Evolutionary conservation across 768 basidiomycete genomes (phyloP), one percentile per base, ranked within the genome.

Genomic region (Cantharellus anzutake): DNA sequence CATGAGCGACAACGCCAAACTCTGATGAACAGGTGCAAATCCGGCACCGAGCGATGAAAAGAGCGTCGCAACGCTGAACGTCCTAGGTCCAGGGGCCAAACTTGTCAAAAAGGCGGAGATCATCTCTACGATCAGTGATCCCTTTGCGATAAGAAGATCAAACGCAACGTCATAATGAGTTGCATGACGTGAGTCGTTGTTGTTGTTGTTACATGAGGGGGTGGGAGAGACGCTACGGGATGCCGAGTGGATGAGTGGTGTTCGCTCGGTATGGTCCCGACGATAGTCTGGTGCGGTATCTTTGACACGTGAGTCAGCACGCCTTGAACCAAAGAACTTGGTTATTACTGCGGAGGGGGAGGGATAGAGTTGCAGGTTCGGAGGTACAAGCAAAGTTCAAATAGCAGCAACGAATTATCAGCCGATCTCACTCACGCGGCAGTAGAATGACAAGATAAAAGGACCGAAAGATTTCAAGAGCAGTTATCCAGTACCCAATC

Each of bases 1-100:
- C 14, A 62, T 60, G 5, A 62, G 51, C 41, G 48, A 59, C 3
- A 62, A 42, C 5, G 61, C 38, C n/a, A 56, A 38, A 34, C 51
- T 55, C 39, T 62, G 61, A 16, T 50, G 42, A n/a, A 44, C 59
- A 51, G 61, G 61, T 5, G 41, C 42, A 5, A 48, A 34, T 3
- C 61, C 61, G 35, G 51, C 52, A 4, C 61, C 61, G 38, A 62
- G 41, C 4, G 59, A 56, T 4, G 20, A 4, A 35, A 60, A 34
- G 14, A 16, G 16, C 5, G 34, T 60, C 4, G 57, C n/a, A 4
- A 41, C 51, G 4, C 4, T 41, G 51, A 60, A 60, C 34, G 37
- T 14, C 14, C 3, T n/a, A 5, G 59, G 56, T 35, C 58, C 60
- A 35, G 39, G 5, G 7, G 38, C 52, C 7, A 55, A 14, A 48